phyloP scores from a whole-genome alignment of 2,329 filamentous ascomycete species.

The Cladosporium sp. region DNA sequence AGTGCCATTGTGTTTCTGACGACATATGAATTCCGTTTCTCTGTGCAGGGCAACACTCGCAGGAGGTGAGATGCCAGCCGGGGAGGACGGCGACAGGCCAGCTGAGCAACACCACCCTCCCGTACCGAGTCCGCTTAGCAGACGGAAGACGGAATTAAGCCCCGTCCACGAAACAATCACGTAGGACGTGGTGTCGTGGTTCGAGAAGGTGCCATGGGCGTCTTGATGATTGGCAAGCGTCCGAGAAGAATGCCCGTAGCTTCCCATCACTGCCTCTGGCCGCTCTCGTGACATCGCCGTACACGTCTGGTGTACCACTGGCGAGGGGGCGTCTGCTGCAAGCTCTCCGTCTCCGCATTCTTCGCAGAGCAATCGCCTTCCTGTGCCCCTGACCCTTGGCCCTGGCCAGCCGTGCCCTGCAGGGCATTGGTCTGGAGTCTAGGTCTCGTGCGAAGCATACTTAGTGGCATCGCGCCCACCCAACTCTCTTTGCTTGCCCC shows the following conservation, averaged over 20 bases:
- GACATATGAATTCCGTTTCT: too few species aligned
- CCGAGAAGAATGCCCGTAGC: not conserved
- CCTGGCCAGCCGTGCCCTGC: slow-evolving; percentile 6
- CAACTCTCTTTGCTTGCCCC: slow-evolving; percentile 7
- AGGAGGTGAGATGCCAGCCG: not conserved
- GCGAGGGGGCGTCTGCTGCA: slow-evolving; percentile 10
- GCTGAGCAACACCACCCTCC: not conserved
- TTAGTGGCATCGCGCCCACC: slow-evolving; percentile 13
- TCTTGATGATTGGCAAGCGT: slow-evolving; percentile 2
- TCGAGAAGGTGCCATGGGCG: slow-evolving; percentile 6
- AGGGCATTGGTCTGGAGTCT: slow-evolving; percentile 4
- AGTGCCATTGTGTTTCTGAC: too few species aligned
- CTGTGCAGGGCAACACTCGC: too few species aligned
- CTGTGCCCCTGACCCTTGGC: slow-evolving; percentile 13
- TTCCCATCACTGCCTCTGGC: slow-evolving; percentile 8
- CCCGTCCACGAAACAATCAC: not conserved
- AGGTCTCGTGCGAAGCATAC: slow-evolving; percentile 10
- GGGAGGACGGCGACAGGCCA: not conserved
- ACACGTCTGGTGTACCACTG: slow-evolving; percentile 9
- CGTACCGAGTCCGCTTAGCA: not conserved
- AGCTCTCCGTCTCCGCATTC: slow-evolving; percentile 13
- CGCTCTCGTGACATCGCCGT: slow-evolving; percentile 12
- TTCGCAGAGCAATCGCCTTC: slow-evolving; percentile 4
- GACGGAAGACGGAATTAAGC: not conserved
- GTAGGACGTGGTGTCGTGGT: not conserved